These are phyloP conservation scores for Camellia sinensis DNA, from an alignment of 148 eudicot genomes.

Conservation along the genomic window DNA sequence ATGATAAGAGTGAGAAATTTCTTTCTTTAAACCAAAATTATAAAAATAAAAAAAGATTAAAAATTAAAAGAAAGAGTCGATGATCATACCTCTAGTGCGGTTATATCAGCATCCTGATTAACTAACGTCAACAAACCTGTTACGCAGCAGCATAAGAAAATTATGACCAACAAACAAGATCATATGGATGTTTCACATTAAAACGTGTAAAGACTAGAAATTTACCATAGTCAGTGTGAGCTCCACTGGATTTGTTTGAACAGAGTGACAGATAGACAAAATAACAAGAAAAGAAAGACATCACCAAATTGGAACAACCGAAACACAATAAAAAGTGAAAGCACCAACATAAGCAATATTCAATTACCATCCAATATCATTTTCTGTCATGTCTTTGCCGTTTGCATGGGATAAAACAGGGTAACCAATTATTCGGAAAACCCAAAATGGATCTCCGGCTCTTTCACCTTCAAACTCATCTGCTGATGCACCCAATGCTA, in stretches of 20 bases:
- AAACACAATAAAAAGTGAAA: conserved; percentile 7
- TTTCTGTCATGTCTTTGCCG: conserved; percentile 39
- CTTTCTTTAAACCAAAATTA: not conserved
- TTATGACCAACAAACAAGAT: conserved; percentile 1
- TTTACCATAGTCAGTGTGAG: conserved; percentile 94
- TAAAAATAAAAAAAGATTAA: not conserved
- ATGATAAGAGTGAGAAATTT: not conserved
- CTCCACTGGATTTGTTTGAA: conserved; percentile 61
- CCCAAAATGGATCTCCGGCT: conserved; percentile 98
- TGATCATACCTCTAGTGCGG: conserved; percentile 73
- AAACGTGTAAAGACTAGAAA: conserved; percentile 8
- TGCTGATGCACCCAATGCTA: conserved; percentile 69
- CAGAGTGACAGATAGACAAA: conserved; percentile 18
- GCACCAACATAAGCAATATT: conserved; percentile 10
- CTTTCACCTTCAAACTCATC: conserved; percentile 66
- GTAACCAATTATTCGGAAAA: conserved; percentile 83
- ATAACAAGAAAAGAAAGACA: conserved; percentile 5
- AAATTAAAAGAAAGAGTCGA: not conserved
- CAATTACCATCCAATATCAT: conserved; percentile 75
- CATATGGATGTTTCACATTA: not conserved
- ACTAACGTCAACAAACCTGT: conserved; percentile 86
- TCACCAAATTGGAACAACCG: conserved; percentile 10
- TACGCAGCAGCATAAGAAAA: conserved; percentile 11
- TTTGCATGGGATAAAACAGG: conserved; percentile 49
- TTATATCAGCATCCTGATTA: conserved; percentile 83